Evolutionary conservation across 441 rosid species (phyloP), one percentile per base, ranked within the genome.

Genomic region (Populus trichocarpa): DNA sequence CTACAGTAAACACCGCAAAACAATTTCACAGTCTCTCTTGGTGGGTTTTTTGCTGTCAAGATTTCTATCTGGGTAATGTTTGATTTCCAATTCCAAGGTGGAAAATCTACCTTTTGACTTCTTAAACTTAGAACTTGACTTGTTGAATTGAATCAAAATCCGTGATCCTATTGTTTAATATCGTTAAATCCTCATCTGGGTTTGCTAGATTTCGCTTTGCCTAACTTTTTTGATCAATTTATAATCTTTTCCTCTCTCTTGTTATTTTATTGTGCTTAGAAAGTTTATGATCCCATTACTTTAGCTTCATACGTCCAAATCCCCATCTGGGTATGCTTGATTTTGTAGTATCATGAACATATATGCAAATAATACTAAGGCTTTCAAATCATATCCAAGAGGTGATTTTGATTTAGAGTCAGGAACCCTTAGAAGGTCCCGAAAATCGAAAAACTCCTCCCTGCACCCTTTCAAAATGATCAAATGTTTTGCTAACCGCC

Each of bases 361-460:
- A 65, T 86, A 85, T 82, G 61, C 83, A 77, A 87, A 79, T 70
- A 89, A 86, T 78, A 86, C 93, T 20, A 93, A 89, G 78, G 81
- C 93, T 72, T 92, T 90, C 81, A 75, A 80, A 78, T 93, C 98
- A 64, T 96, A 96, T 78, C 89, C 94, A 30, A 85, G 90, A 77
- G 79, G 83, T 74, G 97, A 93, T 67, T 88, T 93, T 57, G 99
- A 94, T 84, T 74, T 96, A 83, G 99, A 96, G 82, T 88, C 91
- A 73, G 97, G 91, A 80, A 77, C 87, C 25, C 32, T 84, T 35
- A 92, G 85, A 78, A 87, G 94, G 88, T 42, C 85, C 63, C 86
- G 94, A 69, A 92, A 89, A 80, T 75, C 87, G 14, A 94, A 87
- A 88, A 84, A 71, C 18, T 86, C 88, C 26, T 66, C 82, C 8